Evolutionary conservation across 805 yeast species (phyloP).

Genomic region (Saccharomycopsis schoenii): DNA sequence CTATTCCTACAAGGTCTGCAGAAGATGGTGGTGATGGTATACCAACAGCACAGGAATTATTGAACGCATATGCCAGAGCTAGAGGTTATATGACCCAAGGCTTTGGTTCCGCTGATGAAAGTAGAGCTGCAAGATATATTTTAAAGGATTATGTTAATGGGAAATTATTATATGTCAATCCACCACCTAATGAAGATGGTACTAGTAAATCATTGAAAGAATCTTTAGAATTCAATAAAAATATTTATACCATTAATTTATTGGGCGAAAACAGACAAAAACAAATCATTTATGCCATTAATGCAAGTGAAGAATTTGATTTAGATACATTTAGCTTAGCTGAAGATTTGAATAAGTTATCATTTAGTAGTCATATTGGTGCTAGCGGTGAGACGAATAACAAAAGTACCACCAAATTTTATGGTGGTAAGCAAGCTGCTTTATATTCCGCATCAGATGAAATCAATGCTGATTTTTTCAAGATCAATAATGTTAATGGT

Average conservation of each 20-base stretch:
- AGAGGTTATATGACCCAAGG: slow-evolving; percentile 97
- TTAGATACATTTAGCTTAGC: slow-evolving; percentile 52
- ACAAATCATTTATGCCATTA: slow-evolving; percentile 59
- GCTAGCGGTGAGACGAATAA: slow-evolving; percentile 31
- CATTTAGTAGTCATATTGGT: slow-evolving; percentile 71
- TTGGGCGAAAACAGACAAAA: slow-evolving; percentile 65
- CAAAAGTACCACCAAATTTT: slow-evolving; percentile 42
- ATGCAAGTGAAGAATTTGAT: slow-evolving; percentile 30
- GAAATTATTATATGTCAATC: slow-evolving; percentile 70
- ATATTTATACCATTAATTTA: slow-evolving; percentile 53
- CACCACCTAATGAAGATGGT: slow-evolving; percentile 74
- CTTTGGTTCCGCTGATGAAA: slow-evolving; percentile 93
- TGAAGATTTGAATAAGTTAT: slow-evolving; percentile 57
- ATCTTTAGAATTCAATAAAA: slow-evolving; percentile 58
- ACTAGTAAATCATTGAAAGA: slow-evolving; percentile 43
- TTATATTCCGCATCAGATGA: slow-evolving; percentile 70
- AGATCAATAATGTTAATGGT: slow-evolving; percentile 55
- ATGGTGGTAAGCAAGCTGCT: slow-evolving; percentile 80
- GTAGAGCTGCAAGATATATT: slow-evolving; percentile 86
- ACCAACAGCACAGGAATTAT: slow-evolving; percentile 82
- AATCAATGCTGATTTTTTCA: slow-evolving; percentile 78
- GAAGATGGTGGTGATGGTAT: slow-evolving; percentile 87
- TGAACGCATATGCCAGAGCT: slow-evolving; percentile 89
- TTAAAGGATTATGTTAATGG: slow-evolving; percentile 94
- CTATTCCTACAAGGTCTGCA: slow-evolving; percentile 59